Percentiles rank a stretch among this genome's conserved stretches.
Conservation (phyloP, 2,329 filamentous ascomycete genomes). For the Neophaeococcomyces mojaviensis region DNA sequence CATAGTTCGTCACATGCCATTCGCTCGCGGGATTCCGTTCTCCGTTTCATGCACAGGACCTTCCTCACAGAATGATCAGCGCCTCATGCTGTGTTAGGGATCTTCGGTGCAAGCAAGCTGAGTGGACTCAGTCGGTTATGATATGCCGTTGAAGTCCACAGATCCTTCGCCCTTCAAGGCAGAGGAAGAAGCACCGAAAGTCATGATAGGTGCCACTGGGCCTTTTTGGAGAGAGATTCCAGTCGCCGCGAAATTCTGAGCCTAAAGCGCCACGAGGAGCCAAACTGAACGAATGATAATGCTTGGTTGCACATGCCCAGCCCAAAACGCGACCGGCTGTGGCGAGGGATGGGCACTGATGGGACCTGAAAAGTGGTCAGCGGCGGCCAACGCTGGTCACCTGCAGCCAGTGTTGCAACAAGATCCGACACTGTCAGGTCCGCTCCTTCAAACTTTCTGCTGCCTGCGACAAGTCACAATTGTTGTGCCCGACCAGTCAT, state of each 20-base stretch:
- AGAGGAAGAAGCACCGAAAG: too few species aligned
- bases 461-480: constrained; percentile 8
- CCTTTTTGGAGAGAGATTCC: too few species aligned
- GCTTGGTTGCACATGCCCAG: constrained; percentile 4
- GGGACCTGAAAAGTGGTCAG: constrained; percentile 2
- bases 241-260: too few species aligned
- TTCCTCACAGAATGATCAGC: too few species aligned
- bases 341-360: background rate
- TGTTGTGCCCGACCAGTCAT: background rate
- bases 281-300: background rate
- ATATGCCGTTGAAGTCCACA: background rate
- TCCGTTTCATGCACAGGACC: too few species aligned
- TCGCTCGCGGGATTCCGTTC: background rate
- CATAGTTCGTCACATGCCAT: background rate
- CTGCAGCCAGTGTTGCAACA: constrained; percentile 4
- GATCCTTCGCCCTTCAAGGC: background rate
- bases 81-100: too few species aligned
- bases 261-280: background rate
- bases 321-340: background rate
- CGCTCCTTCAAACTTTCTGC: background rate
- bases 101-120: background rate
- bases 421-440: background rate
- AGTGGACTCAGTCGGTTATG: background rate
- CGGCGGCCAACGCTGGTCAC: background rate
- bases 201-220: too few species aligned